phyloP scores from a whole-genome alignment of 2,329 filamentous ascomycete species.

The Penicillium sp. region DNA sequence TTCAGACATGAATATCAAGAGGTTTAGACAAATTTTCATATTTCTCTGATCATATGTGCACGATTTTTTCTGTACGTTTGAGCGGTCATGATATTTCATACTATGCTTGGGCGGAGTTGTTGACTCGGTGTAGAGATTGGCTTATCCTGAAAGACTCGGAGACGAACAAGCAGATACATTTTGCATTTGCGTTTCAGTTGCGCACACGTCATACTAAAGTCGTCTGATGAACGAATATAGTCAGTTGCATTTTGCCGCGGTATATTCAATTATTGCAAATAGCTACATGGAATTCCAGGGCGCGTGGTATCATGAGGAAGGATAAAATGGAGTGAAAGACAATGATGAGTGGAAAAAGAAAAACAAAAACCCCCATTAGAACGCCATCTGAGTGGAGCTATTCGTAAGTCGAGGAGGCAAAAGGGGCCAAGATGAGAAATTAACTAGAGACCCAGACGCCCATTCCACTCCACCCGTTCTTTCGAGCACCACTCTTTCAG shows the following conservation, averaged over 20 bases:
- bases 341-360: conserved; percentile 8
- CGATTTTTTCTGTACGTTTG: background rate
- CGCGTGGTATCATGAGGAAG: conserved; percentile 36
- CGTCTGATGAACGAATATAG: background rate
- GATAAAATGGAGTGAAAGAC: conserved; percentile 9
- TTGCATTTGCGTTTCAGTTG: background rate
- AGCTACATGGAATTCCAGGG: conserved; percentile 23
- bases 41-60: background rate
- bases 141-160: background rate
- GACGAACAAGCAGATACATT: background rate
- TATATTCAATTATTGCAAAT: conserved; percentile 21
- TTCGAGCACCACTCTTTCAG: conserved; percentile 49
- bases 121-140: background rate
- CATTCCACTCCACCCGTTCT: conserved; percentile 47
- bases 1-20: conserved; percentile 18
- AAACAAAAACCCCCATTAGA: background rate
- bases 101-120: background rate
- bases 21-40: conserved; percentile 13
- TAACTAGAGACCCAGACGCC: conserved; percentile 40
- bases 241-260: conserved; percentile 11
- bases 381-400: conserved; percentile 10
- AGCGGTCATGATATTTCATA: conserved; percentile 2
- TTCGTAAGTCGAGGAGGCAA: background rate
- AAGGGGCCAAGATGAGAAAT: background rate
- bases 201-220: background rate